Evolutionary conservation across 345 rosid species (phyloP).

Genomic region (Linum usitatissimum): DNA sequence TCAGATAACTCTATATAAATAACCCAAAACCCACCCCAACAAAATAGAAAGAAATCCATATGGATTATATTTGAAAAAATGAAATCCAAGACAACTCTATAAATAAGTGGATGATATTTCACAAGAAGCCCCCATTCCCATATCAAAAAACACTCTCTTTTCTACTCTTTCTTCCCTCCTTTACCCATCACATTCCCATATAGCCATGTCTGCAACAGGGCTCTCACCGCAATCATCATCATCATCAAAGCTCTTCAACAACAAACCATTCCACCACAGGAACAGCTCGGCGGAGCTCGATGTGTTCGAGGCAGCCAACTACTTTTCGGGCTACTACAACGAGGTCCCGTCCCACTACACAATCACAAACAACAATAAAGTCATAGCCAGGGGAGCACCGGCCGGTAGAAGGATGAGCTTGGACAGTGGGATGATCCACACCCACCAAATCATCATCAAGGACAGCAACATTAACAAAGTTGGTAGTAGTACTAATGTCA

Average conservation of each 20-base stretch:
- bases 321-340: conserved; percentile 61
- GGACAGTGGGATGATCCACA: conserved; percentile 41
- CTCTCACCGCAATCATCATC: conserved; percentile 15
- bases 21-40: too few species aligned
- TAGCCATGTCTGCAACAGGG: conserved; percentile 49
- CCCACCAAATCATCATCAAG: conserved; percentile 15
- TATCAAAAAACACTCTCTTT: too few species aligned
- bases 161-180: neutral
- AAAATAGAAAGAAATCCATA: too few species aligned
- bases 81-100: too few species aligned
- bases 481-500: conserved; percentile 42
- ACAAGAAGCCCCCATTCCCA: too few species aligned
- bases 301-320: conserved; percentile 80
- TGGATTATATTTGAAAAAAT: too few species aligned
- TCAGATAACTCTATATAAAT: too few species aligned
- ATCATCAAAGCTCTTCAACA: conserved; percentile 34
- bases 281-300: conserved; percentile 72
- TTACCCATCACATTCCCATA: neutral
- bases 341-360: conserved; percentile 25
- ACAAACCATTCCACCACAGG: conserved; percentile 38
- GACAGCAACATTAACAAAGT: conserved; percentile 7
- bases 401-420: conserved; percentile 59
- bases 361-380: conserved; percentile 26
- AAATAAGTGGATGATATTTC: too few species aligned
- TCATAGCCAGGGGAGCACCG: conserved; percentile 33